Base-by-base conservation (phyloP, 768 basidiomycete genomes). In the Leucocoprinus birnbaumii region DNA sequence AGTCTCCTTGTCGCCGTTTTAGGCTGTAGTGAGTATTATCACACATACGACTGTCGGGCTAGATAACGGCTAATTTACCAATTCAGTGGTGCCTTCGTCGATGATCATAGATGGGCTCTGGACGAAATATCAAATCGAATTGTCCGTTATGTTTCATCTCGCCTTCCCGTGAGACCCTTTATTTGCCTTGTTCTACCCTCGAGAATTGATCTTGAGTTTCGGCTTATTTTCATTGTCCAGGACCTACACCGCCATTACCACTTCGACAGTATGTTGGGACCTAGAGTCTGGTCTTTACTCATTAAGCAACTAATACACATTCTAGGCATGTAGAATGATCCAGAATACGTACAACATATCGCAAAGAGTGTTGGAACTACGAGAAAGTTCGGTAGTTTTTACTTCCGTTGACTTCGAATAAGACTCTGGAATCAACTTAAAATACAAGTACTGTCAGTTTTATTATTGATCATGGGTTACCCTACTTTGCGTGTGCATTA, bases 241-340 rank as follows among this genome's bases (percentile, higher is more conserved):
- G 10, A 18, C 51, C 7, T 54, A 35, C 24, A 18, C 53, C 11
- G 31, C 47, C 26, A 38, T 58, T 3, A 11, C 43, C 11, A 54
- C 61, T 10, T 48, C 52, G 21, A n/a, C 54, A 6, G 61, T 62
- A 51, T 38, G 58, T 51, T n/a, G 10, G 43, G 24, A 11, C 5
- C 11, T 19, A n/a, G n/a, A n/a, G n/a, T n/a, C n/a, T n/a, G n/a
- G n/a, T n/a, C n/a, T 13, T 37, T 14, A 18, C 19, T 40, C 8
- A 8, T 24, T 3, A 22, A 25, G 18, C 11, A 22, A 31, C 19
- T 18, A 21, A 16, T 24, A n/a, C 16, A 3, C 14, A 3, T 18
- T 18, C 21, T 18, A 59, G 58, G 55, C 47, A 10, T 54, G 53
- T 31, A 53, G 50, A 27, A 59, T 48, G 45, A 55, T 60, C 24